Evolutionary conservation across 2,329 filamentous ascomycete genomes (phyloP).

Genomic region (Penicillium sp.): DNA sequence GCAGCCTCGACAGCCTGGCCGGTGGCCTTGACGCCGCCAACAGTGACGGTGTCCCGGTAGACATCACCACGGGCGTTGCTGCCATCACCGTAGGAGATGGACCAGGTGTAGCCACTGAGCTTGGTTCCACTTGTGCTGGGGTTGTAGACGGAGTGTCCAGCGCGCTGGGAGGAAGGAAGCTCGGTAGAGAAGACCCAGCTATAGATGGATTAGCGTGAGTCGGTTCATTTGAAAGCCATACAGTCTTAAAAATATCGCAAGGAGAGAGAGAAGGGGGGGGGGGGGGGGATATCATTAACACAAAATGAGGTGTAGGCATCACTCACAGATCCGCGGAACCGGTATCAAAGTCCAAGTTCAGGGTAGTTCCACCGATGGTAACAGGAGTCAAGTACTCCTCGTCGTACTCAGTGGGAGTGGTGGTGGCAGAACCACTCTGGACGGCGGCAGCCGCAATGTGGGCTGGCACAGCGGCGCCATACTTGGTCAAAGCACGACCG

Average conservation of each 20-base stretch:
- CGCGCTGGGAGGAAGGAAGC: constrained; percentile 5
- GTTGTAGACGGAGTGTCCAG: constrained; percentile 17
- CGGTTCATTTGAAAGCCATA: too few relatives aligned
- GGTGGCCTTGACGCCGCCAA: constrained; percentile 5
- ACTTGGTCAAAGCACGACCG: constrained; percentile 23
- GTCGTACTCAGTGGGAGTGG: constrained; percentile 3
- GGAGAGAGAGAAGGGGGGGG: too few relatives aligned
- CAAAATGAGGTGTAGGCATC: too few relatives aligned
- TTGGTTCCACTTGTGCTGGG: constrained; percentile 1
- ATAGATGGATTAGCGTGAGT: not conserved
- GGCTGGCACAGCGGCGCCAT: constrained; percentile 23
- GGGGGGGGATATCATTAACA: too few relatives aligned
- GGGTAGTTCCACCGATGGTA: constrained; percentile 5
- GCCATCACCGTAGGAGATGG: constrained; percentile 8
- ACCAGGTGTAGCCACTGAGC: constrained; percentile 4
- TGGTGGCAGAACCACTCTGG: constrained; percentile 4
- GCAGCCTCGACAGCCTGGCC: constrained; percentile 9
- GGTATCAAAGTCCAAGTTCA: constrained; percentile 10
- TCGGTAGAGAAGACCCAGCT: constrained; percentile 11
- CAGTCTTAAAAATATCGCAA: too few relatives aligned
- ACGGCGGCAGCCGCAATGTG: constrained; percentile 25
- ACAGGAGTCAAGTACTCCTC: constrained; percentile 9
- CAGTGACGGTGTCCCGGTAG: constrained; percentile 4
- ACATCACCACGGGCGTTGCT: constrained; percentile 9
- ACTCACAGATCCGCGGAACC: constrained; percentile 11